Percentiles rank a stretch among this genome's conserved stretches.
These are phyloP conservation scores for Paramarasmius palmivorus DNA, from an alignment of 1,284 basidiomycete genomes.

Conservation along the genomic window DNA sequence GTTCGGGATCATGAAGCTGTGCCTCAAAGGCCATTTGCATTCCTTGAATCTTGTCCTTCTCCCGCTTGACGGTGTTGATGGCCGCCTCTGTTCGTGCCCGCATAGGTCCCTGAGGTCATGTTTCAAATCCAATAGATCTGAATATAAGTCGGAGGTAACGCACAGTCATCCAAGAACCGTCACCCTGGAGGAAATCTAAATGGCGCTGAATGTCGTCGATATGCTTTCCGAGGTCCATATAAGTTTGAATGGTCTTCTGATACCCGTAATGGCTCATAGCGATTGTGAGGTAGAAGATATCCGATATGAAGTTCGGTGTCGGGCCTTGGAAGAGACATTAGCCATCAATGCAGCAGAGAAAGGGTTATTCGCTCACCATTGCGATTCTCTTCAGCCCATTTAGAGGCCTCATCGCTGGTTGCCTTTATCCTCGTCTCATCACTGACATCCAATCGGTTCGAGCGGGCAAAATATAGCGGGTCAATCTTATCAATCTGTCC, in stretches of 20 bases:
- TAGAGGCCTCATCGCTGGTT: constrained; percentile 78
- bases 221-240: constrained; percentile 71
- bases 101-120: constrained; percentile 52
- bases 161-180: constrained; percentile 79
- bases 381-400: constrained; percentile 64
- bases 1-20: constrained; percentile 86
- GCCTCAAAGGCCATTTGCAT: constrained; percentile 81
- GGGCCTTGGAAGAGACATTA: constrained; percentile 36
- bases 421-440: constrained; percentile 94
- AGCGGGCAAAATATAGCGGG: constrained; percentile 75
- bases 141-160: no score
- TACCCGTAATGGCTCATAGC: constrained; percentile 88
- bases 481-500: constrained; percentile 90
- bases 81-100: constrained; percentile 69
- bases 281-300: constrained; percentile 88
- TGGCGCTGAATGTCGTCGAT: constrained; percentile 79
- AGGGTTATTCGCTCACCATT: constrained; percentile 32
- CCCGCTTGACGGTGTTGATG: constrained; percentile 74
- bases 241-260: constrained; percentile 76
- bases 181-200: constrained; percentile 75
- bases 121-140: background rate
- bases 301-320: constrained; percentile 90
- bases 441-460: constrained; percentile 69
- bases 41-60: constrained; percentile 69
- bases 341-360: background rate